phyloP scores from a whole-genome alignment of 306 rosid species.

The Cucumis cinereus region DNA sequence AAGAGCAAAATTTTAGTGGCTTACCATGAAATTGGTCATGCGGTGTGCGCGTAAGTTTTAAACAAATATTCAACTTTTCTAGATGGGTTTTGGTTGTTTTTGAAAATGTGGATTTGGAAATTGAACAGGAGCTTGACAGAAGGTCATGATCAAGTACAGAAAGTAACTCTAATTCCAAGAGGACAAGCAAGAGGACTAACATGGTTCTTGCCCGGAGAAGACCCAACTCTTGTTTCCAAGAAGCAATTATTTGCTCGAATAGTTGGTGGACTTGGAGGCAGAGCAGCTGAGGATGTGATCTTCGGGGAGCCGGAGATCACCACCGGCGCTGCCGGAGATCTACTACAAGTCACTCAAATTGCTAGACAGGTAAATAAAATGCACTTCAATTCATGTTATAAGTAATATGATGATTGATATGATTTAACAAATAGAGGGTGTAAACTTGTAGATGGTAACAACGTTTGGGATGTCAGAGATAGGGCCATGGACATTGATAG shows the following conservation, averaged over 20 bases:
- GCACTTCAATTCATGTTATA: not conserved
- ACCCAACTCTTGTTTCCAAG: conserved; percentile 80
- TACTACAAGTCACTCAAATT: conserved; percentile 78
- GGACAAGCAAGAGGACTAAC: conserved; percentile 97
- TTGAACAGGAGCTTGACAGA: conserved; percentile 71
- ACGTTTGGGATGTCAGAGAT: conserved; percentile 90
- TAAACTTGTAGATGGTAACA: conserved; percentile 57
- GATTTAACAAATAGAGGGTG: not conserved
- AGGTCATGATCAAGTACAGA: conserved; percentile 81
- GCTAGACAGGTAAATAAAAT: conserved; percentile 60
- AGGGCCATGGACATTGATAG: conserved; percentile 91
- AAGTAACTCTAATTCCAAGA: conserved; percentile 77
- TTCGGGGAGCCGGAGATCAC: conserved; percentile 94
- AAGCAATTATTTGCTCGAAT: conserved; percentile 88
- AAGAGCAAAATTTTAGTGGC: conserved; percentile 93
- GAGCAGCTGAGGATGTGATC: conserved; percentile 91
- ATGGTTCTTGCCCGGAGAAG: conserved; percentile 87
- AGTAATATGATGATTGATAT: not conserved
- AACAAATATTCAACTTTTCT: not conserved
- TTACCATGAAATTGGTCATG: conserved; percentile 94
- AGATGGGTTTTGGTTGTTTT: no score
- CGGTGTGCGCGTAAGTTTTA: conserved; percentile 75
- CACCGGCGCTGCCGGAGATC: conserved; percentile 90
- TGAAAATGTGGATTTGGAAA: not conserved
- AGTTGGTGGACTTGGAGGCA: conserved; percentile 91